These are phyloP conservation scores for Colletotrichum agaves DNA, from an alignment of 2,329 filamentous ascomycete species.

Conservation along the genomic window DNA sequence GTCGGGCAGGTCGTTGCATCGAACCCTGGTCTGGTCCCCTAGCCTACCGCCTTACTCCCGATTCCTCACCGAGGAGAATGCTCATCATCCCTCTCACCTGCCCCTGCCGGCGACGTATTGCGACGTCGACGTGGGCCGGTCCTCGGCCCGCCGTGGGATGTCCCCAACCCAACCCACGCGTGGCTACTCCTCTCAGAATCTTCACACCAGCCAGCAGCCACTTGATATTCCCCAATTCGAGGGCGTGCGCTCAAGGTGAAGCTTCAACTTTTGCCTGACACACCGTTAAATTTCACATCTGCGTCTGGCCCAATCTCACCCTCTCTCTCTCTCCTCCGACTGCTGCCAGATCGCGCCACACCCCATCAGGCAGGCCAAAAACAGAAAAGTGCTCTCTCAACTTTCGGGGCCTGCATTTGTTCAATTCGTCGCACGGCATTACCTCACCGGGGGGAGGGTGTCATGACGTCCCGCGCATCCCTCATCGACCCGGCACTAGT, in stretches of 20 bases:
- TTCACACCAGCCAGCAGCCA: too few relatives aligned
- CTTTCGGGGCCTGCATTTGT: too few relatives aligned
- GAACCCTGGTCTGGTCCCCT: not conserved
- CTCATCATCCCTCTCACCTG: not conserved
- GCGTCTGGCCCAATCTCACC: too few relatives aligned
- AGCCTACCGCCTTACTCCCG: not conserved
- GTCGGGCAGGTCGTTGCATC: conserved; percentile 14
- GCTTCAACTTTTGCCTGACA: too few relatives aligned
- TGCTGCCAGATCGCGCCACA: too few relatives aligned
- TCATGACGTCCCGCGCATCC: not conserved
- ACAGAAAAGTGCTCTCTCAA: too few relatives aligned
- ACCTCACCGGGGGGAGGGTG: too few relatives aligned
- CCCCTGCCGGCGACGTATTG: not conserved
- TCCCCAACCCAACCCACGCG: not conserved
- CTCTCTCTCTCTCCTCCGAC: too few relatives aligned
- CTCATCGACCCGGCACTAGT: not conserved
- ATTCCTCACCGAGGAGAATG: conserved; percentile 23
- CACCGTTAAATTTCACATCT: too few relatives aligned
- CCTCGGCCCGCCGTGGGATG: conserved; percentile 17
- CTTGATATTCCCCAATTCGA: not conserved
- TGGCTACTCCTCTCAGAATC: too few relatives aligned
- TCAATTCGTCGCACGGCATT: not conserved
- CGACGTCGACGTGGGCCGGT: not conserved
- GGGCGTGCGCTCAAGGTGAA: too few relatives aligned
- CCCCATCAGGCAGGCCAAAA: too few relatives aligned